Evolutionary conservation across 1,284 basidiomycete genomes (phyloP).

Genomic region (Fomitopsis betulina): DNA sequence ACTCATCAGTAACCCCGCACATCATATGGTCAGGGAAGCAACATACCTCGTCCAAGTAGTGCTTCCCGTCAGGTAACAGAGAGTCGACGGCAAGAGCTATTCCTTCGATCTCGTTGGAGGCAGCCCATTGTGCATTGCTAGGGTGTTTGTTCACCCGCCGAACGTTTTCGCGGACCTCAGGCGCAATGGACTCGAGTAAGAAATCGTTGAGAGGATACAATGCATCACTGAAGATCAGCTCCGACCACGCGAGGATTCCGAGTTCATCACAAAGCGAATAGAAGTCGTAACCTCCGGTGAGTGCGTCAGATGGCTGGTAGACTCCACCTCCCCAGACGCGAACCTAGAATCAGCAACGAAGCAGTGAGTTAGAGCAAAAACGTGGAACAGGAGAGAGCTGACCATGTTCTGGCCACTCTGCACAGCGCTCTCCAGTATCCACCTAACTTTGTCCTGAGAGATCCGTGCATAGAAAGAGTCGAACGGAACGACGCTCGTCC

Average conservation of each 20-base stretch:
- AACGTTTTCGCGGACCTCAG: slow-evolving; percentile 58
- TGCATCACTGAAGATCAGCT: slow-evolving; percentile 59
- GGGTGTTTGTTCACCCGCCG: slow-evolving; percentile 51
- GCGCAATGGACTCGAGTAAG: slow-evolving; percentile 46
- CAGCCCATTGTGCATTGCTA: slow-evolving; percentile 58
- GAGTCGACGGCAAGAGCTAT: slow-evolving; percentile 40
- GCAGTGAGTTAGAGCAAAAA: neutral
- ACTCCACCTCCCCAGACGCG: slow-evolving; percentile 56
- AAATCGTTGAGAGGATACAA: slow-evolving; percentile 52
- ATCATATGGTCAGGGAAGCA: neutral
- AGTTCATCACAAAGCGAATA: slow-evolving; percentile 59
- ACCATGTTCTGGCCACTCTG: slow-evolving; percentile 55
- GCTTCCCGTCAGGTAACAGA: slow-evolving; percentile 34
- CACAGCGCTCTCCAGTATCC: slow-evolving; percentile 53
- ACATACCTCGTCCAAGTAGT: slow-evolving; percentile 46
- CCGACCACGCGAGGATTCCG: slow-evolving; percentile 62
- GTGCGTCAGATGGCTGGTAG: slow-evolving; percentile 31
- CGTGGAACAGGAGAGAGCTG: neutral
- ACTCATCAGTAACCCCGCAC: neutral
- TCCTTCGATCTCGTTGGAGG: slow-evolving; percentile 58
- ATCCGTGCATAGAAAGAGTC: slow-evolving; percentile 55
- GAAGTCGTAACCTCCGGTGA: slow-evolving; percentile 51
- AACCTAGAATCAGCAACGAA: slow-evolving; percentile 30
- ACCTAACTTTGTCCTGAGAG: slow-evolving; percentile 45
- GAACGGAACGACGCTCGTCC: slow-evolving; percentile 57